A percentile compares a stretch with the other conserved stretches of the same genome.
These are phyloP conservation scores for Backusella psychrophila DNA, from an alignment of 192 early-diverging fungal genomes.

Conservation along the genomic window DNA sequence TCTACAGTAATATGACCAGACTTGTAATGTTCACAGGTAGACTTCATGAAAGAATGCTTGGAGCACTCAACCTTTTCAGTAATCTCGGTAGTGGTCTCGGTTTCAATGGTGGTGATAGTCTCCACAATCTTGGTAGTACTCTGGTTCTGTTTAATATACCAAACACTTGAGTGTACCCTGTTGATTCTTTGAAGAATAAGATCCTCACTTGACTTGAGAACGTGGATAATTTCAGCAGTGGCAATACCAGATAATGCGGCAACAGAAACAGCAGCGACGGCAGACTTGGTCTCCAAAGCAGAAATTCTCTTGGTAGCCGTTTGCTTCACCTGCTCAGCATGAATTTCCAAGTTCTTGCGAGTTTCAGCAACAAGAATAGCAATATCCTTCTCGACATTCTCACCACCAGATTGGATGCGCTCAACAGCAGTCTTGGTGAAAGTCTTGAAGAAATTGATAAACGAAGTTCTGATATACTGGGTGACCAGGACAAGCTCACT, in stretches of 20 bases:
- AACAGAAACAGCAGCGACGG: background rate
- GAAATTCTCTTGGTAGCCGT: background rate
- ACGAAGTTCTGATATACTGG: background rate
- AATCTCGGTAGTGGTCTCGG: constrained; percentile 3
- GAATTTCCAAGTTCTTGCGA: background rate
- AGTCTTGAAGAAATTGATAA: constrained; percentile 10
- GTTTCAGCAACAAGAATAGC: constrained; percentile 9
- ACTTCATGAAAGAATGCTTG: background rate
- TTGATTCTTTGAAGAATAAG: background rate
- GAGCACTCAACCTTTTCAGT: constrained; percentile 5
- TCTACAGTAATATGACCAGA: background rate
- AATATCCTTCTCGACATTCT: constrained; percentile 13
- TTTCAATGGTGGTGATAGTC: background rate
- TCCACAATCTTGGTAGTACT: background rate
- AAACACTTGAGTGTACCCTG: constrained; percentile 5
- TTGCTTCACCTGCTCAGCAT: background rate
- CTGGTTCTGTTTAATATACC: constrained; percentile 2
- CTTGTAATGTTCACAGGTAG: background rate
- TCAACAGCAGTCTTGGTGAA: background rate
- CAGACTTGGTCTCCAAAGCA: constrained; percentile 11
- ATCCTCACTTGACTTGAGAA: constrained; percentile 1
- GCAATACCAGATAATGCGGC: constrained; percentile 8
- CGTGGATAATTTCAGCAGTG: background rate
- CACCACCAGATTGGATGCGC: constrained; percentile 1
- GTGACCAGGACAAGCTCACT: background rate